Evolutionary conservation across 768 basidiomycete genomes (phyloP).

Genomic region (Amanita fuliginea): DNA sequence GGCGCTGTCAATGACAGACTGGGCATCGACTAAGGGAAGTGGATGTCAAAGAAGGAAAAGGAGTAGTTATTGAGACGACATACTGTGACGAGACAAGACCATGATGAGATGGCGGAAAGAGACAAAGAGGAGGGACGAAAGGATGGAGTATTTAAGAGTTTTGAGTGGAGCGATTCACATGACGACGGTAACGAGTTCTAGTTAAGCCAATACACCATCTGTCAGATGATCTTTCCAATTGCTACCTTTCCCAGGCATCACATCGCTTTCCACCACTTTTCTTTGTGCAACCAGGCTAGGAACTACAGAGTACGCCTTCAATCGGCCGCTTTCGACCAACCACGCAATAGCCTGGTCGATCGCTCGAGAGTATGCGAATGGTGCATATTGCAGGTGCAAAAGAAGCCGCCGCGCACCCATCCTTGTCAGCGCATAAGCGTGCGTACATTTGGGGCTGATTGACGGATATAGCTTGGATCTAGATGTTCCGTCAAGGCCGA

Average conservation of each 20-base stretch:
- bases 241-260: slow-evolving; percentile 40
- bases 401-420: slow-evolving; percentile 51
- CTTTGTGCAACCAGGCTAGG: slow-evolving; percentile 60
- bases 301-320: slow-evolving; percentile 54
- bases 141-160: not conserved
- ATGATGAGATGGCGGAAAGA: not conserved
- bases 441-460: slow-evolving; percentile 54
- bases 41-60: not conserved
- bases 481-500: slow-evolving; percentile 4
- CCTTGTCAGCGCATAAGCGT: slow-evolving; percentile 56
- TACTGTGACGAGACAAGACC: slow-evolving; percentile 7
- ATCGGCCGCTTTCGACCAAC: slow-evolving; percentile 44
- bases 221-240: slow-evolving; percentile 41
- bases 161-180: not conserved
- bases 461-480: slow-evolving; percentile 43
- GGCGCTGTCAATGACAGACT: slow-evolving; percentile 31
- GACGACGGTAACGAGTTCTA: not conserved
- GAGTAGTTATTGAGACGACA: not conserved
- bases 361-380: slow-evolving; percentile 69
- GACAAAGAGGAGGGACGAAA: not conserved
- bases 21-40: slow-evolving; percentile 30
- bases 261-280: slow-evolving; percentile 47
- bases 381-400: slow-evolving; percentile 44
- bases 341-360: slow-evolving; percentile 66
- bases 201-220: slow-evolving; percentile 31